phyloP scores from a whole-genome alignment of 441 rosid genomes.

The Erysimum cheiri region DNA sequence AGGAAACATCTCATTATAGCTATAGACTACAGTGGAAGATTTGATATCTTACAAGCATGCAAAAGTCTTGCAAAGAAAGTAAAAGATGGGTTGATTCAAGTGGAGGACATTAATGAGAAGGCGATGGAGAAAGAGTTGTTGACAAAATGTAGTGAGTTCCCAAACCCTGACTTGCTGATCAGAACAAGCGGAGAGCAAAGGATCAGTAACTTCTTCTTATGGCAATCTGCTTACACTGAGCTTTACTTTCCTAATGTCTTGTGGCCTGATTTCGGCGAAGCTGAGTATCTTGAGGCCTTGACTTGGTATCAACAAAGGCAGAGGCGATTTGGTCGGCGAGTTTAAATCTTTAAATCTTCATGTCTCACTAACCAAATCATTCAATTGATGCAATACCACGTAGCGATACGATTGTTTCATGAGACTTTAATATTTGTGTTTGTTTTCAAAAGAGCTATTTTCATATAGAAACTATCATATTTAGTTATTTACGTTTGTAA shows the following conservation, averaged over 20 bases:
- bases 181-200: constrained; percentile 53
- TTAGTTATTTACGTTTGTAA: neutral
- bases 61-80: constrained; percentile 42
- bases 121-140: constrained; percentile 30
- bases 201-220: constrained; percentile 55
- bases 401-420: neutral
- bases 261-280: constrained; percentile 53
- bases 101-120: constrained; percentile 38
- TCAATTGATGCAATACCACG: neutral
- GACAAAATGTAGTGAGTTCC: constrained; percentile 42
- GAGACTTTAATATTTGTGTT: neutral
- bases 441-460: neutral
- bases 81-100: constrained; percentile 27
- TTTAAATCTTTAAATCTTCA: constrained; percentile 6
- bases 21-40: constrained; percentile 45
- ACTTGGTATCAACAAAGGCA: constrained; percentile 44
- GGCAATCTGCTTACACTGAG: constrained; percentile 51
- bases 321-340: constrained; percentile 36
- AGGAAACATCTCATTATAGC: constrained; percentile 33
- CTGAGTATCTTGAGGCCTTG: constrained; percentile 37
- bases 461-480: neutral
- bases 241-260: constrained; percentile 47
- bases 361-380: constrained; percentile 9
- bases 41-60: constrained; percentile 49
- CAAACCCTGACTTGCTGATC: constrained; percentile 52